Percentiles rank a stretch among this genome's conserved stretches.
phyloP scores from a whole-genome alignment of 2,329 filamentous ascomycete genomes.

The Alternaria sp. region DNA sequence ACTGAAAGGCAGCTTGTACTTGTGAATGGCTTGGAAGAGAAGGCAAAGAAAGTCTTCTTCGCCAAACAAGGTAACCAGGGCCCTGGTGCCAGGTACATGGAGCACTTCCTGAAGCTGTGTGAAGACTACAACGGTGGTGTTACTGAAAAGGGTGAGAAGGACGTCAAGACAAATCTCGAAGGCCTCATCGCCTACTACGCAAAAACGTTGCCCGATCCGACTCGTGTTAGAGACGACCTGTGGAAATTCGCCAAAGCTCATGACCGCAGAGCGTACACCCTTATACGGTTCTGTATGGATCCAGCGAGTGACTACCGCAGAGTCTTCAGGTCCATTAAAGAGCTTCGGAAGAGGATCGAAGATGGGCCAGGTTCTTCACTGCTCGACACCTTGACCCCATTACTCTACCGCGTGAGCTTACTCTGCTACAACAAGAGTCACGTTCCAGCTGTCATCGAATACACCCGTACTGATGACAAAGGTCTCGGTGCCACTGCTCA shows the following conservation, averaged over 20 bases:
- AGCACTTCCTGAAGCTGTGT: constrained; percentile 81
- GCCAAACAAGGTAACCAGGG: constrained; percentile 82
- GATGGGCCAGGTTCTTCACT: constrained; percentile 69
- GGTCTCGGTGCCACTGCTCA: constrained; percentile 81
- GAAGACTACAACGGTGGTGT: constrained; percentile 91
- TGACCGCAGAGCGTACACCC: constrained; percentile 87
- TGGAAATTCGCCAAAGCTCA: constrained; percentile 91
- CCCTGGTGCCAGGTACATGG: constrained; percentile 75
- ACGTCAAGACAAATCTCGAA: constrained; percentile 73
- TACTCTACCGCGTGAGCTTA: constrained; percentile 83
- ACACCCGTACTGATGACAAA: constrained; percentile 82
- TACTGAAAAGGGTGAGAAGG: constrained; percentile 72
- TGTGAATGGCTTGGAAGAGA: constrained; percentile 77
- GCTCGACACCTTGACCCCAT: constrained; percentile 79
- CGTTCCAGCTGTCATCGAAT: constrained; percentile 86
- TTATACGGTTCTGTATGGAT: constrained; percentile 85
- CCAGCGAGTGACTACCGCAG: constrained; percentile 91
- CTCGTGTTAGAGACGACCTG: constrained; percentile 77
- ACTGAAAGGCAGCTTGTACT: constrained; percentile 85
- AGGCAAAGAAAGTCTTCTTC: constrained; percentile 87
- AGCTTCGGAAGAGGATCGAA: constrained; percentile 83
- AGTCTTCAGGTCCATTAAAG: constrained; percentile 87
- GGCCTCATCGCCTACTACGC: constrained; percentile 77
- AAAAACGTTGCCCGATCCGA: constrained; percentile 77
- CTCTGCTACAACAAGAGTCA: constrained; percentile 95